Evolutionary conservation across 2,329 filamentous ascomycete species (phyloP).

Genomic region (Escovopsis weberi): DNA sequence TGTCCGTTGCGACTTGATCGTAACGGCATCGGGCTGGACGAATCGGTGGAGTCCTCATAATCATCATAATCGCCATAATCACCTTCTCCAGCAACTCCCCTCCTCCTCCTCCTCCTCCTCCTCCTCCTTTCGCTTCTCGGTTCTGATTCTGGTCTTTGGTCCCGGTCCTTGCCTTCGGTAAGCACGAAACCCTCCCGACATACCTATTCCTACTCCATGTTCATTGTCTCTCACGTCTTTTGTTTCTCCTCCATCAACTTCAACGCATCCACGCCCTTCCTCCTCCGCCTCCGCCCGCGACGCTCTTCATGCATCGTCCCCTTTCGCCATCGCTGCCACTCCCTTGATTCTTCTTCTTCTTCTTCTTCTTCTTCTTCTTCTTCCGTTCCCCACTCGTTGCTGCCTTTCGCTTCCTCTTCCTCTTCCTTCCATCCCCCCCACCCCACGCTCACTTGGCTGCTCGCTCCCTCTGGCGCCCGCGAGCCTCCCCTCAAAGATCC

Average conservation of each 20-base stretch:
- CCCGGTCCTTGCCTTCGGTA: no score
- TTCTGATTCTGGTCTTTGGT: no score
- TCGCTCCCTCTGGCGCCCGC: not conserved
- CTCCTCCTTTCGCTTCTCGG: constrained; percentile 13
- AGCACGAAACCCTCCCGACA: constrained; percentile 16
- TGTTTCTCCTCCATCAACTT: constrained; percentile 1
- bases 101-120: constrained; percentile 9
- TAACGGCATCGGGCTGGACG: constrained; percentile 23
- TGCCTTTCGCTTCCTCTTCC: constrained; percentile 1
- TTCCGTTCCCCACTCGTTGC: not conserved
- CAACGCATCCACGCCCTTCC: constrained; percentile 2
- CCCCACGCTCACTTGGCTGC: constrained; percentile 6
- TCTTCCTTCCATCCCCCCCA: constrained; percentile 1
- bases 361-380: constrained; percentile 1
- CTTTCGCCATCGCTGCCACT: constrained; percentile 5
- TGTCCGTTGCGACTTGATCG: constrained; percentile 26
- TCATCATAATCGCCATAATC: no score
- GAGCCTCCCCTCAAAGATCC: constrained; percentile 1
- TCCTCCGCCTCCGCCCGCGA: constrained; percentile 2
- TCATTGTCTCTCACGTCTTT: no score
- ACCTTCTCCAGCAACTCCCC: not conserved
- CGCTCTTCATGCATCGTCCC: constrained; percentile 3
- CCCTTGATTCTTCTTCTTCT: not conserved
- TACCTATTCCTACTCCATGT: no score
- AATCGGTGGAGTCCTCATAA: constrained; percentile 17